phyloP scores from a whole-genome alignment of 257 asterid species.

The Marsdenia floribunda region DNA sequence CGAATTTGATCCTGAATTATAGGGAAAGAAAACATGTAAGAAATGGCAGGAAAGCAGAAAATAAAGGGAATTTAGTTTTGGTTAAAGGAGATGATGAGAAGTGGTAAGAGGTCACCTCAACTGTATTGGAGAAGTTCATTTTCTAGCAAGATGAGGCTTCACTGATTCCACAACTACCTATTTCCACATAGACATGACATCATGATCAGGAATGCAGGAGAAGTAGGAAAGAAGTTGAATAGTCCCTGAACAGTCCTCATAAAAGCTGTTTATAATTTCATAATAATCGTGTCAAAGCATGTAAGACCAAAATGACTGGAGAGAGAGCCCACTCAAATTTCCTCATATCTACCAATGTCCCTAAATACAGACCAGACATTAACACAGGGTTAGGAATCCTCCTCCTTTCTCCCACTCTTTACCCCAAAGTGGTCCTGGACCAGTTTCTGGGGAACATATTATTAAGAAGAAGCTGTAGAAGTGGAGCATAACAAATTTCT shows the following conservation, averaged over 20 bases:
- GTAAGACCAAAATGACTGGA: background rate
- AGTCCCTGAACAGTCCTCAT: background rate
- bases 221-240: background rate
- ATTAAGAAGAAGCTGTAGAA: background rate
- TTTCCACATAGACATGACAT: background rate
- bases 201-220: background rate
- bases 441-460: background rate
- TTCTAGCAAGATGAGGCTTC: conserved; percentile 67
- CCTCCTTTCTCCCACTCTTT: background rate
- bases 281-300: background rate
- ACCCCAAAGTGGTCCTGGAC: background rate
- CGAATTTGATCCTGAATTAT: background rate
- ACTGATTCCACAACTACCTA: conserved; percentile 98
- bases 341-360: conserved; percentile 3
- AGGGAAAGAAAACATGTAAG: background rate
- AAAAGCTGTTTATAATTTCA: background rate
- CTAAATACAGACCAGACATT: background rate
- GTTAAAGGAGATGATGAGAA: background rate
- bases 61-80: background rate
- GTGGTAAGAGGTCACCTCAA: conserved; percentile 23
- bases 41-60: background rate
- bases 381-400: background rate
- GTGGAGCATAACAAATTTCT: background rate
- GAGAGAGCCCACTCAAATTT: background rate
- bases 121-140: conserved; percentile 26